Evolutionary conservation across 2,329 filamentous ascomycete species (phyloP).

Genomic region (Calycina herbarum): DNA sequence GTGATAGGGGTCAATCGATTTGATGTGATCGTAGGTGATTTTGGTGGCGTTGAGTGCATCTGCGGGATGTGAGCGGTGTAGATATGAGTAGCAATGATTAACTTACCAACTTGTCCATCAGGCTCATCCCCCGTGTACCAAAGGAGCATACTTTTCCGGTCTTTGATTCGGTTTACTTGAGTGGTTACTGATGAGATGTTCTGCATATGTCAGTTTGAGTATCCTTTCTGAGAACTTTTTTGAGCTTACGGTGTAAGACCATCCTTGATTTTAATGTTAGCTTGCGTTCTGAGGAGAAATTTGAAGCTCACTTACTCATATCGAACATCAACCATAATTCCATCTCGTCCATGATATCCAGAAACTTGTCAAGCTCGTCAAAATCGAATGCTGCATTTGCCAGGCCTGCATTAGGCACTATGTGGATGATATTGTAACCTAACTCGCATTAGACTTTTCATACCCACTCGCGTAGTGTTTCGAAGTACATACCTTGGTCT

Average conservation of each 20-base stretch:
- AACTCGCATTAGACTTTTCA: background rate
- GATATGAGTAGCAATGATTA: background rate
- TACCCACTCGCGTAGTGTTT: background rate
- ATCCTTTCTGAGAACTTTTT: background rate
- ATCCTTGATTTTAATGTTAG: background rate
- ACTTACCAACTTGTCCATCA: constrained; percentile 38
- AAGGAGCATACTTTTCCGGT: constrained; percentile 33
- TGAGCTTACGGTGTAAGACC: background rate
- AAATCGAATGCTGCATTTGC: constrained; percentile 35
- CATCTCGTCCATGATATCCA: constrained; percentile 43
- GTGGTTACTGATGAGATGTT: constrained; percentile 41
- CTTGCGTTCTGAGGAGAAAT: constrained; percentile 28
- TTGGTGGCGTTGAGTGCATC: constrained; percentile 46
- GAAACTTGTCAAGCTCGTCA: constrained; percentile 41
- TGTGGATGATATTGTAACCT: constrained; percentile 44
- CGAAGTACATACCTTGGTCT: constrained; percentile 23
- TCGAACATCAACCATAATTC: constrained; percentile 47
- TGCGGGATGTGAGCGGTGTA: constrained; percentile 5
- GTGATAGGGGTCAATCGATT: constrained; percentile 51
- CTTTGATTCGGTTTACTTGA: constrained; percentile 30
- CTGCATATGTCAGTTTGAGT: constrained; percentile 16
- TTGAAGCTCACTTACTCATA: constrained; percentile 43
- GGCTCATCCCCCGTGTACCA: constrained; percentile 56
- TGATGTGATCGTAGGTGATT: constrained; percentile 45
- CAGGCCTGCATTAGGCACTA: constrained; percentile 39